A percentile compares a stretch with the other conserved stretches of the same genome.
Conservation (phyloP, 2,329 filamentous ascomycete species). For the Lecanicillium sp. region DNA sequence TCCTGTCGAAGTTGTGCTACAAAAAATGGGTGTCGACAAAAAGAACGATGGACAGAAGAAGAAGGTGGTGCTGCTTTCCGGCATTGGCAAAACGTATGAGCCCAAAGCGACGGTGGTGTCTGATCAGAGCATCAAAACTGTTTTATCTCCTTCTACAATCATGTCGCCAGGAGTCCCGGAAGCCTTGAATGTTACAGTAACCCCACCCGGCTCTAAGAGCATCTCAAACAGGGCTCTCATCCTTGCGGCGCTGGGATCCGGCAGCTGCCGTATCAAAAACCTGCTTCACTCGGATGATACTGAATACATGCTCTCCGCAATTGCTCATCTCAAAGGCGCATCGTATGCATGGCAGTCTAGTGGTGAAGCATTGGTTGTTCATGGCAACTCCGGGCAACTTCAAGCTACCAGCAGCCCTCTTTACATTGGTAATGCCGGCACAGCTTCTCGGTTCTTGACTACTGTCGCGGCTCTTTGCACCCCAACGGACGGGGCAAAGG, state of each 20-base stretch:
- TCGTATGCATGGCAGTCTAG: conserved; percentile 91
- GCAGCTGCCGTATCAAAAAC: conserved; percentile 83
- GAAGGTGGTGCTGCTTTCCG: conserved; percentile 87
- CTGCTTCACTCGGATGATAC: conserved; percentile 94
- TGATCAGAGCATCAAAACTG: conserved; percentile 73
- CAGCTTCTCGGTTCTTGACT: conserved; percentile 89
- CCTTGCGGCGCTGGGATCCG: conserved; percentile 82
- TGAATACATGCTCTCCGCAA: conserved; percentile 93
- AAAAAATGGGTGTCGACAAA: conserved; percentile 97
- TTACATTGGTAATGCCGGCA: conserved; percentile 94
- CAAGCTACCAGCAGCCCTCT: conserved; percentile 68
- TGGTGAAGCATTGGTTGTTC: conserved; percentile 82
- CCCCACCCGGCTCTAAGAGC: conserved; percentile 92
- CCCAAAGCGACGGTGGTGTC: conserved; percentile 82
- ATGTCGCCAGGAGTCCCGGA: conserved; percentile 66
- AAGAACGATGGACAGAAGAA: conserved; percentile 95
- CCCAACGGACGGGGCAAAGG: conserved; percentile 48
- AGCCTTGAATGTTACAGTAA: conserved; percentile 63
- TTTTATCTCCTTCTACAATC: conserved; percentile 71
- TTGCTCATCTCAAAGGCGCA: conserved; percentile 75
- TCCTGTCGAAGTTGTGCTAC: conserved; percentile 74
- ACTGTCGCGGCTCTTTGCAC: conserved; percentile 81
- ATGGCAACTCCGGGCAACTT: conserved; percentile 82
- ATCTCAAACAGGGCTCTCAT: conserved; percentile 93
- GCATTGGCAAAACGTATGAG: conserved; percentile 83